Evolutionary conservation across 1,139 yeast genomes (phyloP), one percentile per base, ranked within the genome.

Genomic region (Meyerozyma guilliermondii): DNA sequence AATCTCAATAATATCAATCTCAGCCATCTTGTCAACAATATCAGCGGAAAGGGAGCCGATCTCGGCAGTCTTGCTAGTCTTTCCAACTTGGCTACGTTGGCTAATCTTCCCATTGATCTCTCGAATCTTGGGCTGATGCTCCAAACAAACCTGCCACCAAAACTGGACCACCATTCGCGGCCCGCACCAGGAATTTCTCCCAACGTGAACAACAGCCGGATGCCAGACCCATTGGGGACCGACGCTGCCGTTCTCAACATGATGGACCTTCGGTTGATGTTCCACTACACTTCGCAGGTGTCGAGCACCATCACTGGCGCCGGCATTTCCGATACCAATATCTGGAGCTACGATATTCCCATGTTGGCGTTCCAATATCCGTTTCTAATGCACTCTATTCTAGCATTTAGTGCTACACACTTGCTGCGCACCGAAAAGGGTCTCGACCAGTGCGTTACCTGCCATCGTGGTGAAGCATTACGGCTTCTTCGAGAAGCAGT

Each of bases 401-500:
- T 91, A 43, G 95, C 96, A 13, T 87, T 91, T 54, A 81, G 95
- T 47, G 98, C 97, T 2, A 87, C 97, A 0, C 97, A 91, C 63
- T 66, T 91, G 40, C 81, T 94, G 6, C 68, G 95, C 49, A 80
- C 85, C 1, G 87, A 83, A 51, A 74, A 81, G 40, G 89, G 91
- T 0, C 70, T 87, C 44, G 95, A 86, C 54, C 87, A 83, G 54
- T 85, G 87, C 50, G 94, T 89, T 8, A 87, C 95, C 0, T 76
- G 82, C 42, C 97, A 91, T 62, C 68, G 97, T 36, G 88, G 95
- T 8, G 95, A 87, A 57, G 96, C 97, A 0, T 66, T 91, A 41
- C 68, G 91, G 44, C 66, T 88, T 38, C 65, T 91, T 42, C 68
- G 97, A 45, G 94, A 86, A 54, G 96, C 94, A 1, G 96, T 91